A percentile compares a stretch with the other conserved stretches of the same genome.
Conservation (phyloP, 2,329 filamentous ascomycete species). For the Epichloe brachyelytri region DNA sequence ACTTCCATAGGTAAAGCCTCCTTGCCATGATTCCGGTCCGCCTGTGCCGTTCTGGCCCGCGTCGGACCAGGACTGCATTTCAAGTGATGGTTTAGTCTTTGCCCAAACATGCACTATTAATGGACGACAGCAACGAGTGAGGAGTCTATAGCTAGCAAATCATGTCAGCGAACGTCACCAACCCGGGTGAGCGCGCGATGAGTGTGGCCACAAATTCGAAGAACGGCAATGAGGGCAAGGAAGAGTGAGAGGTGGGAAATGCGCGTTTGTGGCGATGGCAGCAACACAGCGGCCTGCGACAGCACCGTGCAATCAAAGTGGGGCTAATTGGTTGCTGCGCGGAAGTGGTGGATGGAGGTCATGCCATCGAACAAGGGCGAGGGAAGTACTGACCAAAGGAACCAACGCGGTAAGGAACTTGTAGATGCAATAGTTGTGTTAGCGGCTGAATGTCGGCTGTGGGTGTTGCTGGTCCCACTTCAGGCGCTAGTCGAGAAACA, state of each 20-base stretch:
- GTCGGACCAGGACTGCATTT: constrained; percentile 29
- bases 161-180: constrained; percentile 18
- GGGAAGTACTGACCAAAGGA: constrained; percentile 6
- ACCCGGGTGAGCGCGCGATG: constrained; percentile 3
- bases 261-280: neutral
- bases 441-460: constrained; percentile 9
- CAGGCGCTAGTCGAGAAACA: constrained; percentile 6
- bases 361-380: constrained; percentile 1
- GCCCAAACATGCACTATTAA: constrained; percentile 11
- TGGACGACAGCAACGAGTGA: constrained; percentile 3
- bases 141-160: constrained; percentile 16
- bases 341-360: constrained; percentile 1
- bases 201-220: constrained; percentile 4
- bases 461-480: neutral
- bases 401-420: constrained; percentile 3
- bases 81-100: constrained; percentile 13
- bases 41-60: constrained; percentile 24
- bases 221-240: neutral
- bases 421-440: neutral
- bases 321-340: neutral
- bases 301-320: neutral
- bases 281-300: neutral
- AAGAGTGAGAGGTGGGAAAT: constrained; percentile 8
- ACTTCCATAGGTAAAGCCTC: constrained; percentile 19
- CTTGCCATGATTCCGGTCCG: constrained; percentile 22